Base-by-base conservation (phyloP, 2,329 filamentous ascomycete genomes). In the Pezicula carpinea region DNA sequence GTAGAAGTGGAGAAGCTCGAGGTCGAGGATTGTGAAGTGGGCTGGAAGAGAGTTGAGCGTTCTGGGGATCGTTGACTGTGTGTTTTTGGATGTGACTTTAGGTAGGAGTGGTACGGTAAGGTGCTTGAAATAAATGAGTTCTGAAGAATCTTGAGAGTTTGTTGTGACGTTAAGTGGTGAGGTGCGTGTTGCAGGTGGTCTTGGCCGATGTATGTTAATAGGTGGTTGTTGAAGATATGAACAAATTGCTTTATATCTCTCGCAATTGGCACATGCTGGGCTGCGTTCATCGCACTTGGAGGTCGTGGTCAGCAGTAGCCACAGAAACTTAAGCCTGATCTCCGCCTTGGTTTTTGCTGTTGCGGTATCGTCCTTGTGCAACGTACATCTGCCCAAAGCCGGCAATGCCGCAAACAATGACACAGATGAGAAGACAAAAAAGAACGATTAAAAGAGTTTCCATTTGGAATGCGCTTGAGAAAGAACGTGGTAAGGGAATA, bases 1-100 rank as follows among this genome's bases (percentile, higher is more conserved):
- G 50, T 69, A 69, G 36, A 69, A 53, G 39, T 72, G 66, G 44
- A 64, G 59, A 22, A 71, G 50, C 43, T 70, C 69, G 6, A 71
- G 56, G 19, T 63, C 66, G n/a, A 61, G 48, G 6, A 63, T 23
- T 23, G 8, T 50, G 40, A 51, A 51, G 23, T 39, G 33, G 6
- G 41, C n/a, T 13, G 43, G 44, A 14, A 40, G 35, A 14, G 17
- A 6, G 18, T 36, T 14, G n/a, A 38, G 43, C n/a, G 6, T 13
- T 22, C 21, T 44, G n/a, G n/a, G 7, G 11, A 34, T 33, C 19
- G 10, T 36, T 19, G 41, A 2, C 7, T 26, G 18, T 18, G 32
- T 22, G 13, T n/a, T 29, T 29, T 29, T 29, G 3, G 33, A 14
- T 8, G 13, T 18, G 18, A 22, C 18, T 23, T 14, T 40, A 1